phyloP scores from a whole-genome alignment of 2,329 filamentous ascomycete species.

The Aureobasidium sp. region DNA sequence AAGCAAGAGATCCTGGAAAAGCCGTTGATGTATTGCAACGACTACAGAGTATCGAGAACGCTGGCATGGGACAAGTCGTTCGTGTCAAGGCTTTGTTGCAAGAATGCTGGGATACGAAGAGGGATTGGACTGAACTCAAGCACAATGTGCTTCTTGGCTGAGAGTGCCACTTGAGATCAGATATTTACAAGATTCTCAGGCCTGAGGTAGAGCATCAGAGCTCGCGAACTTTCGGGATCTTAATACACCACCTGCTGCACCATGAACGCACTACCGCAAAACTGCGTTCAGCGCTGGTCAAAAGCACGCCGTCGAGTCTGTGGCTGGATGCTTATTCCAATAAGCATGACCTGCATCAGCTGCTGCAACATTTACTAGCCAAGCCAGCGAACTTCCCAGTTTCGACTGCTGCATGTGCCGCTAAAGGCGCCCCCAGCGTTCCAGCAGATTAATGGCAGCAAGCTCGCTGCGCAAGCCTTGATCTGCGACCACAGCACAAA shows the following conservation, averaged over 20 bases:
- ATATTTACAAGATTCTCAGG: neutral
- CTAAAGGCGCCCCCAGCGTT: no score
- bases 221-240: neutral
- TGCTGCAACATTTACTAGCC: no score
- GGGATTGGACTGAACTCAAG: conserved; percentile 8
- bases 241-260: no score
- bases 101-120: conserved; percentile 4
- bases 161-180: neutral
- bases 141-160: conserved; percentile 12
- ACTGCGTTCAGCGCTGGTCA: no score
- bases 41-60: conserved; percentile 10
- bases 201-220: neutral
- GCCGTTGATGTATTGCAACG: conserved; percentile 6
- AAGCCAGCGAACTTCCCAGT: no score
- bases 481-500: no score
- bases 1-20: neutral
- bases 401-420: no score
- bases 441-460: no score
- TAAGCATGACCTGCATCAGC: neutral
- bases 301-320: no score
- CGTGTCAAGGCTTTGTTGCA: conserved; percentile 7
- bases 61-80: conserved; percentile 9
- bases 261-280: no score
- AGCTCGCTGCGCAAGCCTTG: no score
- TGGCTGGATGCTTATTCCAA: neutral